Percentiles rank a stretch among this genome's conserved stretches.
Evolutionary conservation across 2,329 filamentous ascomycete genomes (phyloP).

Genomic region (Pestalotiopsis sp.): DNA sequence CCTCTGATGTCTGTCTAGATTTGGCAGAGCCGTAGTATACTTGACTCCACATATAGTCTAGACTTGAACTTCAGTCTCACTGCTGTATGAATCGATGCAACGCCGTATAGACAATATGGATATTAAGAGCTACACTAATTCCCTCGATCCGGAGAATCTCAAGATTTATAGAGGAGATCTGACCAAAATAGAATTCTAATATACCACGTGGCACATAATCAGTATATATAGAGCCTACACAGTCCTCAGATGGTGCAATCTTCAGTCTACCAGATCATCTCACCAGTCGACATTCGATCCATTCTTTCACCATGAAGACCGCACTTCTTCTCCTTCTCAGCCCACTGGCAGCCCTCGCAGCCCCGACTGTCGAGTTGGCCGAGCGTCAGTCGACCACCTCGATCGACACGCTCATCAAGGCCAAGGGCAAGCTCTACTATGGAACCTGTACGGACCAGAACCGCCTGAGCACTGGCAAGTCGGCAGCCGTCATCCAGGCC

Average conservation of each 20-base stretch:
- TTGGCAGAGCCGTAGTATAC: not conserved
- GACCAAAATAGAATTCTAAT: not conserved
- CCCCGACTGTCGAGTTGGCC: slow-evolving; percentile 30
- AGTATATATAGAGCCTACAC: not conserved
- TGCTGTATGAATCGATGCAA: not conserved
- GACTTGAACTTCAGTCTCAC: not conserved
- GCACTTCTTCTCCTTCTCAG: slow-evolving; percentile 37
- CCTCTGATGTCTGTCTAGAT: not conserved
- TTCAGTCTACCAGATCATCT: not conserved
- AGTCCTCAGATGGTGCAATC: not conserved
- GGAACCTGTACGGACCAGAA: slow-evolving; percentile 60
- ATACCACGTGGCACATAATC: not conserved
- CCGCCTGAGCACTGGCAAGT: slow-evolving; percentile 50
- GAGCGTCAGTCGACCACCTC: slow-evolving; percentile 46
- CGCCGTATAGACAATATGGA: slow-evolving; percentile 15
- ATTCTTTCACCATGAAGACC: slow-evolving; percentile 30
- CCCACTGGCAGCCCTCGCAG: slow-evolving; percentile 36
- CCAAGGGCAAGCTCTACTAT: slow-evolving; percentile 67
- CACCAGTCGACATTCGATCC: not conserved
- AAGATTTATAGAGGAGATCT: not conserved
- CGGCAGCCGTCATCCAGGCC: slow-evolving; percentile 58
- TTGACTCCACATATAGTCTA: not conserved
- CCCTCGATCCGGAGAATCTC: not conserved
- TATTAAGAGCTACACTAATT: not conserved
- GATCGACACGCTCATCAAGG: slow-evolving; percentile 59